phyloP scores from a whole-genome alignment of 225 moss, liverwort and hornwort genomes.

The Ulota crispa region DNA sequence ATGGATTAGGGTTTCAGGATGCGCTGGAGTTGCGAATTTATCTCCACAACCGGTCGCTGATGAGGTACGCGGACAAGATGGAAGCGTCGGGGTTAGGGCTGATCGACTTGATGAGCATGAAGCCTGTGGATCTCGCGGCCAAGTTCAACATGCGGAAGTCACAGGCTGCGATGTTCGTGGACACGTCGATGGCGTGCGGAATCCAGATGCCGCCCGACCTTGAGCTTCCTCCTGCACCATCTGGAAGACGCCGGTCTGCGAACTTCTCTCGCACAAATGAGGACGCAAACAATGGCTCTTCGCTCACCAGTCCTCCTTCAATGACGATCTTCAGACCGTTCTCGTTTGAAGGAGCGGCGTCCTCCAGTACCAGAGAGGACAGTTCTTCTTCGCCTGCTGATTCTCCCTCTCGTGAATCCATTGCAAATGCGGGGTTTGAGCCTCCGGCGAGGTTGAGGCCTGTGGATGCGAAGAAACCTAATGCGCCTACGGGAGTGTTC shows the following conservation, averaged over 20 bases:
- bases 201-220: constrained; percentile 69
- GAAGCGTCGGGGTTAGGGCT: constrained; percentile 54
- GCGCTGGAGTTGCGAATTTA: constrained; percentile 82
- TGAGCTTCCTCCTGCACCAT: constrained; percentile 44
- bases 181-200: constrained; percentile 66
- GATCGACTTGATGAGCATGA: constrained; percentile 63
- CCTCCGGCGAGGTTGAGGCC: constrained; percentile 39
- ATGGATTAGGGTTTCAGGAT: constrained; percentile 52
- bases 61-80: constrained; percentile 74
- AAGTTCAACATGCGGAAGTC: constrained; percentile 69
- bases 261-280: constrained; percentile 26
- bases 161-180: constrained; percentile 62
- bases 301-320: not conserved
- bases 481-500: constrained; percentile 54
- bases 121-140: constrained; percentile 50
- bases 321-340: not conserved
- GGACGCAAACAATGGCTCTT: not conserved
- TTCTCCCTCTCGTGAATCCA: not conserved
- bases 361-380: constrained; percentile 6
- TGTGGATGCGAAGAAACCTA: constrained; percentile 31
- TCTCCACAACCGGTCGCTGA: constrained; percentile 77
- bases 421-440: constrained; percentile 27
- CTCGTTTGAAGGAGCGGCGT: not conserved
- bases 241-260: constrained; percentile 45
- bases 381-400: not conserved